Evolutionary conservation across 768 basidiomycete species (phyloP), one percentile per base, ranked within the genome.

Genomic region (Pleurotus eryngii): DNA sequence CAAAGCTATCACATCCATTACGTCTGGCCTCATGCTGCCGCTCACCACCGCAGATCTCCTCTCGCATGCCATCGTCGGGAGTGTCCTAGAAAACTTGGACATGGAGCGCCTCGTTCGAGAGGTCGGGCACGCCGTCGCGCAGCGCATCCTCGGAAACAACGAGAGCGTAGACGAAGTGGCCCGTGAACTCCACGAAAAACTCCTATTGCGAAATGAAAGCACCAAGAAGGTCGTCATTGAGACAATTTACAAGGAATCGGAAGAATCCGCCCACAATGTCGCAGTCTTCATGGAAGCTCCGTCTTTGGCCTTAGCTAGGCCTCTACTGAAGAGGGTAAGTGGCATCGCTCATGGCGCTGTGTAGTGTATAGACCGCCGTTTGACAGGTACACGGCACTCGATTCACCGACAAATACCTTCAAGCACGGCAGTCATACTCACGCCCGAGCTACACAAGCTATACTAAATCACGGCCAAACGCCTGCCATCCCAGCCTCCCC

Each of bases 131-230:
- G 94, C 94, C 7, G 95, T 98, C 6, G 94, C 95, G 5, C 85
- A 92, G 64, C 84, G 95, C 51, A 93, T 98, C 69, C 82, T 93
- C 8, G 90, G 92, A 18, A 92, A 93, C 62, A 90, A 96, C 70
- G 90, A 97, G 71, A 95, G 90, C 64, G 95, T 98, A 17, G 96
- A 98, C 68, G 95, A 98, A 58, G 95, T 98, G 17, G 96, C 96
- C 11, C 83, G 86, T 35, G 95, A 97, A 72, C 76, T 98, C 26
- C 96, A 98, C 68, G 94, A 97, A 72, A 88, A 87, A 66, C 75
- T 98, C 4, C 72, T 95, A 11, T 78, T 98, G 50, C 81, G 96
- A 57, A 97, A 97, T 64, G 96, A 98, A 71, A 95, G 87, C 74
- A 98, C 96, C 56, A 98, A 97, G 78, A 93, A 95, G 71, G 88